Evolutionary conservation across 768 basidiomycete species (phyloP).

Genomic region (Coprinellus aureogranulatus): DNA sequence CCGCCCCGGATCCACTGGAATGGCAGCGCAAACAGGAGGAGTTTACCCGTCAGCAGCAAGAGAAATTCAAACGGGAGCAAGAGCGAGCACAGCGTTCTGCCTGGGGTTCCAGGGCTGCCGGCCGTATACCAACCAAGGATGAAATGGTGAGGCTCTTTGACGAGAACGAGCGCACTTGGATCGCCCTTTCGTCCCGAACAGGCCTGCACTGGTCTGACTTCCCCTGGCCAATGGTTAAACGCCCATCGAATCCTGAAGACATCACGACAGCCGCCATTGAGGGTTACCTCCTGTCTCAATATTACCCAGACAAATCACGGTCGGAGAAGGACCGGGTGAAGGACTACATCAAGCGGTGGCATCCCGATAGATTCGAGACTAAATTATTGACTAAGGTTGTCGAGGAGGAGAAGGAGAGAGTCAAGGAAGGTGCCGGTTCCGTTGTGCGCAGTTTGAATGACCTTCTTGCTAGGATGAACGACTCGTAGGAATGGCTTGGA

Average conservation of each 20-base stretch:
- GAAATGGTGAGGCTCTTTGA: constrained; percentile 57
- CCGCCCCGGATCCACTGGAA: constrained; percentile 35
- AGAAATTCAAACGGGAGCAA: constrained; percentile 67
- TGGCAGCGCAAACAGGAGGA: constrained; percentile 66
- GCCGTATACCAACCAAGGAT: constrained; percentile 54
- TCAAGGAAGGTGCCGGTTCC: constrained; percentile 68
- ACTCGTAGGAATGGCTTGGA: not conserved
- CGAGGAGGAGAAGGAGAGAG: constrained; percentile 61
- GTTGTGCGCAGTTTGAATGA: constrained; percentile 74
- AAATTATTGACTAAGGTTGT: constrained; percentile 62
- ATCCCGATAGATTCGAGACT: constrained; percentile 80
- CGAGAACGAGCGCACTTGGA: constrained; percentile 63
- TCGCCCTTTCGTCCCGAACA: constrained; percentile 37
- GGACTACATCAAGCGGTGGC: constrained; percentile 75
- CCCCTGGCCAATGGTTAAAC: constrained; percentile 71
- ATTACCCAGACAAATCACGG: constrained; percentile 55
- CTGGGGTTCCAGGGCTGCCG: constrained; percentile 47
- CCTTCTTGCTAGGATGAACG: constrained; percentile 54
- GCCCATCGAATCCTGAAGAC: constrained; percentile 57
- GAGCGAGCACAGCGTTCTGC: constrained; percentile 55
- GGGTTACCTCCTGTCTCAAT: constrained; percentile 59
- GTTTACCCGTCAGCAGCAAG: constrained; percentile 61
- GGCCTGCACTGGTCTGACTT: constrained; percentile 63
- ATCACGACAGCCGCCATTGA: constrained; percentile 54
- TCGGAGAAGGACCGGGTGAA: constrained; percentile 68